phyloP scores from a whole-genome alignment of 805 yeast genomes.

The Metschnikowia orientalis region DNA sequence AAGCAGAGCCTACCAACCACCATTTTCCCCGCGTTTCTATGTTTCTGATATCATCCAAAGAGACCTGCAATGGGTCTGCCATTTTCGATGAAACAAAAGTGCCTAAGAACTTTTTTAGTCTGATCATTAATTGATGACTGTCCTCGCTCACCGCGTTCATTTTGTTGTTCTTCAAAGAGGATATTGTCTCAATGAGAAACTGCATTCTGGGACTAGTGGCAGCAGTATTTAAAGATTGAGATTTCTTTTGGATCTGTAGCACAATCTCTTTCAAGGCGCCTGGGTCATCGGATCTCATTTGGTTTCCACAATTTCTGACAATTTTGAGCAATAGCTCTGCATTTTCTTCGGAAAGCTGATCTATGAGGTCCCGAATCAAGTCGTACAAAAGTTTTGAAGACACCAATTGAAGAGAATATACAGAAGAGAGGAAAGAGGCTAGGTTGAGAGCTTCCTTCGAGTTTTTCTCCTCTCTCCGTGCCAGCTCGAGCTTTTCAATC shows the following conservation, averaged over 20 bases:
- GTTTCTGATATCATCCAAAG: conserved; percentile 73
- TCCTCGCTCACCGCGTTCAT: conserved; percentile 53
- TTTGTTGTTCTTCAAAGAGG: conserved; percentile 83
- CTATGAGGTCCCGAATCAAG: conserved; percentile 52
- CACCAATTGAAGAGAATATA: conserved; percentile 73
- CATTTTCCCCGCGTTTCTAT: conserved; percentile 86
- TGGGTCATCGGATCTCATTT: conserved; percentile 89
- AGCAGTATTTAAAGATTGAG: conserved; percentile 16
- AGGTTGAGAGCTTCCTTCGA: conserved; percentile 58
- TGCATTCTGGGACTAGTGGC: conserved; percentile 57
- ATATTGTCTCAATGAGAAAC: conserved; percentile 79
- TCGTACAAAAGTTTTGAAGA: conserved; percentile 76
- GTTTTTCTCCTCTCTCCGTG: conserved; percentile 26
- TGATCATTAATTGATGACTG: conserved; percentile 43
- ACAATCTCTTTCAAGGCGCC: conserved; percentile 77
- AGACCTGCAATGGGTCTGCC: conserved; percentile 78
- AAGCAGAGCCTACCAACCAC: conserved; percentile 99
- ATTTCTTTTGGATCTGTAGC: conserved; percentile 44
- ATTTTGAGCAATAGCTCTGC: conserved; percentile 75
- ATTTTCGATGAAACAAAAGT: conserved; percentile 42
- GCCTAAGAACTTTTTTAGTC: conserved; percentile 64
- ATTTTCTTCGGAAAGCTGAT: conserved; percentile 59
- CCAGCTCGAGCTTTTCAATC: conserved; percentile 62
- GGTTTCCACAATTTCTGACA: conserved; percentile 72
- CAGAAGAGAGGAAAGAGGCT: conserved; percentile 67